Evolutionary conservation across 1,284 basidiomycete genomes (phyloP).

Genomic region (Athelia sp.): DNA sequence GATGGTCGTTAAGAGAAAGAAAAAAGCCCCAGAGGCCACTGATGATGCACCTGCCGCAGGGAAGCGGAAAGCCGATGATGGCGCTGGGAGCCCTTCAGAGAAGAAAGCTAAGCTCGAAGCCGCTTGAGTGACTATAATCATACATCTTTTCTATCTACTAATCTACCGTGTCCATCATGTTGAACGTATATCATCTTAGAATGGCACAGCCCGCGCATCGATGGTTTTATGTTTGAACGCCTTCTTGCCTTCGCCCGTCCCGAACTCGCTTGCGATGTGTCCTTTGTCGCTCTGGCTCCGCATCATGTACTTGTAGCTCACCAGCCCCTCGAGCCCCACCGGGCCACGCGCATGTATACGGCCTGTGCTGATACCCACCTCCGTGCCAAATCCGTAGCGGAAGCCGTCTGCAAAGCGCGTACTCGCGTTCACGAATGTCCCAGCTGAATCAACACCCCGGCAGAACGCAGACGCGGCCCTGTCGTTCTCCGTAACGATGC

Average conservation of each 20-base stretch:
- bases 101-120: slow-evolving; percentile 66
- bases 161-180: no score
- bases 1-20: slow-evolving; percentile 85
- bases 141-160: background rate
- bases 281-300: slow-evolving; percentile 68
- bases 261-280: slow-evolving; percentile 80
- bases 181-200: slow-evolving; percentile 24
- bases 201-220: slow-evolving; percentile 41
- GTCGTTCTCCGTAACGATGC: slow-evolving; percentile 84
- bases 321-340: slow-evolving; percentile 91
- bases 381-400: slow-evolving; percentile 95
- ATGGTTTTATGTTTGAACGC: slow-evolving; percentile 69
- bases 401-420: slow-evolving; percentile 98
- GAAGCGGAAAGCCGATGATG: slow-evolving; percentile 71
- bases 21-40: slow-evolving; percentile 27
- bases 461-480: slow-evolving; percentile 71
- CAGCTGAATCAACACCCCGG: slow-evolving; percentile 86
- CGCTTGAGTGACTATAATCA: background rate
- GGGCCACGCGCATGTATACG: slow-evolving; percentile 96
- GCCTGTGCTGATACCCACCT: slow-evolving; percentile 96
- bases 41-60: slow-evolving; percentile 25
- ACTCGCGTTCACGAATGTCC: slow-evolving; percentile 92
- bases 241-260: slow-evolving; percentile 67
- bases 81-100: slow-evolving; percentile 39
- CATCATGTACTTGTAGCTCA: slow-evolving; percentile 94